These are phyloP conservation scores for Nicotiana tabacum DNA, from an alignment of 257 asterid genomes.

Conservation along the genomic window DNA sequence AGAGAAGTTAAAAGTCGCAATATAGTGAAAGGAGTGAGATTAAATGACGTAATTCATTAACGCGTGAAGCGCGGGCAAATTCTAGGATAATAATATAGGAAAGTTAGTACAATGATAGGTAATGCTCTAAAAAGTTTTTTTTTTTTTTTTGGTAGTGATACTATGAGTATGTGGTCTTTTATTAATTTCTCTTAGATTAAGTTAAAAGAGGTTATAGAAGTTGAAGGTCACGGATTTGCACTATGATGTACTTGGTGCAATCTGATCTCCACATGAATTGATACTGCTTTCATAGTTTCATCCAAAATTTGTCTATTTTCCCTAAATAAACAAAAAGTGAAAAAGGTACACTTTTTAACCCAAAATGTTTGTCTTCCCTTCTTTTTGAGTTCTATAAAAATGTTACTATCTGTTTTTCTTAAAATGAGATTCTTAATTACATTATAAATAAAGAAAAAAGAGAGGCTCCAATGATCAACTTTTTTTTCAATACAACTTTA, in stretches of 20 bases:
- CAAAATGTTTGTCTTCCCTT: background rate
- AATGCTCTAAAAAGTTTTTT: background rate
- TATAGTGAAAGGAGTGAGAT: too few relatives aligned
- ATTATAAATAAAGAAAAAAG: background rate
- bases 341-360: background rate
- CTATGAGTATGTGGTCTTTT: too few relatives aligned
- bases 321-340: background rate
- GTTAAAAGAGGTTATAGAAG: background rate
- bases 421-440: background rate
- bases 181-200: too few relatives aligned
- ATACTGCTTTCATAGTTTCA: background rate
- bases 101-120: background rate
- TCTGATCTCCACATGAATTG: background rate
- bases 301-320: background rate
- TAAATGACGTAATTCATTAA: too few relatives aligned
- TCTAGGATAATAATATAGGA: background rate
- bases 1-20: too few relatives aligned
- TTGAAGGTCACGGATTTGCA: background rate
- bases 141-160: too few relatives aligned
- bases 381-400: background rate
- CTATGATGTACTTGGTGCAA: background rate
- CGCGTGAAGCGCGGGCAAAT: too few relatives aligned
- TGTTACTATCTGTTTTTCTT: background rate
- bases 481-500: too few relatives aligned
- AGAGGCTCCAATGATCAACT: background rate